A percentile compares a stretch with the other conserved stretches of the same genome.
Conservation (phyloP, 108 stramenopile genomes). For the Nitzschia sp. region DNA sequence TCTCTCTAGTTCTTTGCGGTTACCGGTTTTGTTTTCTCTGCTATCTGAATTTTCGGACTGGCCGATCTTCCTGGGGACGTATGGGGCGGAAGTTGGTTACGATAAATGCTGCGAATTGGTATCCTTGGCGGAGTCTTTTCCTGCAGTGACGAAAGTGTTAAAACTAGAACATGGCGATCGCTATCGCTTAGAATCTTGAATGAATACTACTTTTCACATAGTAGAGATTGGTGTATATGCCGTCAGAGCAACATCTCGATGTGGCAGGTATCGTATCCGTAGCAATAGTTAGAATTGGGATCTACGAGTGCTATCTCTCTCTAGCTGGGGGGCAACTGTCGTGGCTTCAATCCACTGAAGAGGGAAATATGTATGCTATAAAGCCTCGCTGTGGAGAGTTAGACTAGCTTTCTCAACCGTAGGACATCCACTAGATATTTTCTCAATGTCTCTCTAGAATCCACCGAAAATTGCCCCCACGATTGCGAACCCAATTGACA, state of each 20-base stretch:
- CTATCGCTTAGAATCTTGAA: slow-evolving; percentile 1
- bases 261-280: no score
- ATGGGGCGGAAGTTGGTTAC: neutral
- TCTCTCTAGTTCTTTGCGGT: neutral
- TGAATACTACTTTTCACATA: no score
- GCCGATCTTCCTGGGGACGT: neutral
- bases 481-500: slow-evolving; percentile 64
- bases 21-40: neutral
- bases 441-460: neutral
- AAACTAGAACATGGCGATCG: slow-evolving; percentile 7
- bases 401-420: no score
- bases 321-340: no score
- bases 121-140: slow-evolving; percentile 58
- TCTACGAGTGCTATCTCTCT: no score
- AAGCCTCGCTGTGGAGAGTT: no score
- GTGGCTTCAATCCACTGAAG: no score
- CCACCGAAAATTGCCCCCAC: slow-evolving; percentile 69
- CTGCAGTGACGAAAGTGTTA: slow-evolving; percentile 5
- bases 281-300: no score
- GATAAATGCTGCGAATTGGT: slow-evolving; percentile 28
- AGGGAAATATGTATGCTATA: no score
- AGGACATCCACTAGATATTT: no score
- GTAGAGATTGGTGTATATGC: no score
- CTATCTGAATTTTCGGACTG: neutral
- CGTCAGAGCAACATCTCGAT: no score